These are phyloP conservation scores for Spongospora subterranea DNA, from an alignment of 208 protist species.

Conservation along the genomic window DNA sequence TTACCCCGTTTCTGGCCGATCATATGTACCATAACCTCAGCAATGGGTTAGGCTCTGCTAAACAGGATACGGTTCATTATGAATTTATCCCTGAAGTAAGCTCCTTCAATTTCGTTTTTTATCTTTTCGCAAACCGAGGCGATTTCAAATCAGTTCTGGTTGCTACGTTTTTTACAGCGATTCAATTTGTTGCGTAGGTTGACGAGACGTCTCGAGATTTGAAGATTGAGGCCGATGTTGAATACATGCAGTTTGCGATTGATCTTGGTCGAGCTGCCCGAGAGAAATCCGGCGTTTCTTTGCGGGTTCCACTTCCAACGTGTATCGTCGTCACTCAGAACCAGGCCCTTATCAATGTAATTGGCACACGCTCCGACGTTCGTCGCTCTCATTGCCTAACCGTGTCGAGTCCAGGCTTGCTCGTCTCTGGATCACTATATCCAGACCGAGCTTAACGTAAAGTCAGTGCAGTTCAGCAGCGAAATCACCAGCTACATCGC, in stretches of 20 bases:
- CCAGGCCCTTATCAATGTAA: not conserved
- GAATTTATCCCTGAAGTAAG: conserved; percentile 60
- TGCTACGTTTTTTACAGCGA: conserved; percentile 90
- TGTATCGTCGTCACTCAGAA: conserved; percentile 48
- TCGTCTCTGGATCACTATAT: conserved; percentile 65
- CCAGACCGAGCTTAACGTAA: conserved; percentile 65
- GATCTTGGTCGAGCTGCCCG: conserved; percentile 90
- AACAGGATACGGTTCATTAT: conserved; percentile 75
- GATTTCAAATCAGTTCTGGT: not conserved
- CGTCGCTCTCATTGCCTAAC: not conserved
- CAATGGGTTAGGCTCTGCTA: conserved; percentile 80
- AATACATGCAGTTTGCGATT: conserved; percentile 86
- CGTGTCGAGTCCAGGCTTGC: not conserved
- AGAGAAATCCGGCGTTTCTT: conserved; percentile 86
- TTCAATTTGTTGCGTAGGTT: conserved; percentile 82
- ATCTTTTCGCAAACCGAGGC: not conserved
- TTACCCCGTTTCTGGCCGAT: conserved; percentile 98
- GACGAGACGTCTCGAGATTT: conserved; percentile 78
- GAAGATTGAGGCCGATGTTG: conserved; percentile 73
- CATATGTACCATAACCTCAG: conserved; percentile 95
- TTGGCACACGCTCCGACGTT: not conserved
- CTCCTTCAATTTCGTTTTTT: not conserved
- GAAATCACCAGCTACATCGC: not conserved
- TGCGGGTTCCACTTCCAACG: conserved; percentile 57
- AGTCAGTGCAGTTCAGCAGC: not conserved